These are phyloP conservation scores for Viola pubescens DNA, from an alignment of 441 rosid species.

Conservation along the genomic window DNA sequence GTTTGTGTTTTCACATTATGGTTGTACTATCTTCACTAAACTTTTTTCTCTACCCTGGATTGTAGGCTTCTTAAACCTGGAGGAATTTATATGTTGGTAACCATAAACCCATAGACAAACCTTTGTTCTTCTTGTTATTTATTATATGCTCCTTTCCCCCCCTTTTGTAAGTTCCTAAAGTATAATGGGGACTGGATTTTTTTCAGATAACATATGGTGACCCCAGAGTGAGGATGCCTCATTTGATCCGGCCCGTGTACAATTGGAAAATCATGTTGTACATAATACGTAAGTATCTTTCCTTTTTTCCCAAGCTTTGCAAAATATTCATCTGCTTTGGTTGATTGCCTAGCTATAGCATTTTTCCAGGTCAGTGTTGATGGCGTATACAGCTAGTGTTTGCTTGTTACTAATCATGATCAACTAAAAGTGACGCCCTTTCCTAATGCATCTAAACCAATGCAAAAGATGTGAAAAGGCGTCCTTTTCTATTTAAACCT, in stretches of 20 bases:
- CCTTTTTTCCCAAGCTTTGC: constrained; percentile 3
- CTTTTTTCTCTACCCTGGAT: constrained; percentile 11
- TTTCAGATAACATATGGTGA: constrained; percentile 87
- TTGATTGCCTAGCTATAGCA: background rate
- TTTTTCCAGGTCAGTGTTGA: background rate
- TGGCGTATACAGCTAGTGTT: background rate
- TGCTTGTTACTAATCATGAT: background rate
- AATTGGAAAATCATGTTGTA: constrained; percentile 64
- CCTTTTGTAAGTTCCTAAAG: constrained; percentile 10
- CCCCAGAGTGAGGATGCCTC: constrained; percentile 80
- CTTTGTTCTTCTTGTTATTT: constrained; percentile 12
- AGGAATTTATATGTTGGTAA: constrained; percentile 86
- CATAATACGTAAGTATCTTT: constrained; percentile 56
- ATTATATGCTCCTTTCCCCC: background rate
- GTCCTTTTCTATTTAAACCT: too few species aligned
- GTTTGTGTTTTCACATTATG: background rate
- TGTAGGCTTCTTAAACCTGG: constrained; percentile 80
- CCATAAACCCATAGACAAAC: constrained; percentile 22
- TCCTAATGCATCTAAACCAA: too few species aligned
- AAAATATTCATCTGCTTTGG: background rate
- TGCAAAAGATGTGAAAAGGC: too few species aligned
- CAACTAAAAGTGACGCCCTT: too few species aligned
- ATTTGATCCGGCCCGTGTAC: constrained; percentile 49
- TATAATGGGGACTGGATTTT: background rate
- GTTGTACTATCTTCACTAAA: constrained; percentile 9